Evolutionary conservation across 805 yeast genomes (phyloP), one percentile per base, ranked within the genome.

Genomic region (Groenewaldozyma tartarivorans): DNA sequence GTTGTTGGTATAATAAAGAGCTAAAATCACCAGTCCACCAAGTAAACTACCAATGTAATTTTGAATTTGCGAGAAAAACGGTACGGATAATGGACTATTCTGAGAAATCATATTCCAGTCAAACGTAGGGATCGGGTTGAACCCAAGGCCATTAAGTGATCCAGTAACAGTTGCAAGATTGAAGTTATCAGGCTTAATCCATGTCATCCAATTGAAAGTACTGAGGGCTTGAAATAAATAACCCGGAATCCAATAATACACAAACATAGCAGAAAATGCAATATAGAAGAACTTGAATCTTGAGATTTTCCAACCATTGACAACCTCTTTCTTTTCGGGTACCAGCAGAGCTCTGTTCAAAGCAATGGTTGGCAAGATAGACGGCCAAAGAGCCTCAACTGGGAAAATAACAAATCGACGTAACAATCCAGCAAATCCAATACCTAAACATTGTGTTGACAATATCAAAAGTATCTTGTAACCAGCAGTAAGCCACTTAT

Each of bases 201-300:
- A 75, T 20, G 60, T 67, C 53, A 73, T 69, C 81, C 81, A 77
- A 51, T 68, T 74, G 60, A 82, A 81, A 49, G 68, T 68, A 1
- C 77, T 68, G 38, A 81, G 67, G 1, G 77, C 84, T 19, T 66
- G 64, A 61, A 78, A 78, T 16, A 81, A 61, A 54, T 65, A 80
- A 39, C 76, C 79, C 7, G 88, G 86, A 49, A 80, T 61, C 78
- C 81, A 79, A 53, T 71, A 74, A 71, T 78, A 79, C 4, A 67
- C 45, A 49, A 78, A 77, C 30, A 69, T 59, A 16, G 56, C 55
- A 9, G 49, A 40, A 39, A 72, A 62, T 1, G 63, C 64, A 27
- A 62, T 40, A 18, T 66, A 52, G 57, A 79, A 78, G 52, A 75
- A 72, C 41, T 55, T 60, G 49, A 69, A 71, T 43, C 79, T 67